Evolutionary conservation across 2,329 filamentous ascomycete genomes (phyloP), one percentile per base, ranked within the genome.

Genomic region (Epichloe uncinata): DNA sequence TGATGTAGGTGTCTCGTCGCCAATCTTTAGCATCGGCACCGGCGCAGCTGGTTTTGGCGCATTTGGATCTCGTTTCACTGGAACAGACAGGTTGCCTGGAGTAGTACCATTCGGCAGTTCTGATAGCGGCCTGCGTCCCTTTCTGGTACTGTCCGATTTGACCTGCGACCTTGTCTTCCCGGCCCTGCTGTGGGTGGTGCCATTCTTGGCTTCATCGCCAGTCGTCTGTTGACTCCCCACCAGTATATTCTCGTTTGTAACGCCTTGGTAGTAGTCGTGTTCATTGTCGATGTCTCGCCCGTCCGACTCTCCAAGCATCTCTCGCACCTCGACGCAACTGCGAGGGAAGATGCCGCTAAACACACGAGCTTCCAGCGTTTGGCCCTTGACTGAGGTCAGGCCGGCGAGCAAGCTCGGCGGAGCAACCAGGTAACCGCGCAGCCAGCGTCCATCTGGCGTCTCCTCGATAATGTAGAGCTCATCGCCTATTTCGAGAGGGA

Each of bases 381-480:
- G 88, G 45, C 93, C 91, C 65, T 89, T 91, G 60, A 85, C 82
- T 54, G 85, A 91, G 11, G 89, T 97, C 64, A 98, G 72, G 45
- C 91, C 93, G 16, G 93, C 87, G 52, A 98, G 79, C 63, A 98
- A 73, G 58, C 89, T 95, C 18, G 93, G 93, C 48, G 93, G 91
- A 55, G 93, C 89, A 57, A 98, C 85, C 53, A 98, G 77, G 68
- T 98, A 98, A 52, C 93, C 93, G 49, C 93, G 84, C 68, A 91
- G 85, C 94, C 93, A 98, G 65, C 87, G 80, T 60, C 85, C 87
- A 69, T 95, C 81, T 20, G 88, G 85, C 38, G 91, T 94, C 69
- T 97, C 88, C 69, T 97, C 91, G 63, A 98, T 96, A 57, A 98
- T 94, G 71, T 98, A 98, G 56, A 98, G 75, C 70, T 98, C 93